phyloP scores from a whole-genome alignment of 73 alveolate species.

The Blepharisma stoltei region DNA sequence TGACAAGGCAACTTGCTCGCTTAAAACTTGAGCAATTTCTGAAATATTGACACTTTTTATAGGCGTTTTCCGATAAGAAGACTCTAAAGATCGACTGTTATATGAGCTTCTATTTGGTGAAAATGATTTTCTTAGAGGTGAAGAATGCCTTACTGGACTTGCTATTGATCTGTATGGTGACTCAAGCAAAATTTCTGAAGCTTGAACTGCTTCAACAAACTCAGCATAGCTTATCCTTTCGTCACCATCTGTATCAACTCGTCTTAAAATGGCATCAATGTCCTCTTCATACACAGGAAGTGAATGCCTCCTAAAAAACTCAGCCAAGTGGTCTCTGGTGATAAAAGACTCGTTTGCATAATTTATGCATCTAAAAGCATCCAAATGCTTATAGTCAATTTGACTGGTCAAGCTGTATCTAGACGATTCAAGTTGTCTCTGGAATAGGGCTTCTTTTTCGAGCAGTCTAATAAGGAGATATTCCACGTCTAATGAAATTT shows the following conservation, averaged over 20 bases:
- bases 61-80: background rate
- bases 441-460: conserved; percentile 36
- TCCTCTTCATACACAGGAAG: conserved; percentile 28
- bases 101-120: background rate
- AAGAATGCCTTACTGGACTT: background rate
- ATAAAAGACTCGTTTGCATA: conserved; percentile 23
- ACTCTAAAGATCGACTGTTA: background rate
- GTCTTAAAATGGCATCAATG: conserved; percentile 41
- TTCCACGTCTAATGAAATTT: conserved; percentile 38
- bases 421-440: conserved; percentile 29
- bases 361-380: conserved; percentile 42
- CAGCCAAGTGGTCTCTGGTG: conserved; percentile 29
- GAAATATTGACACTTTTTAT: no score
- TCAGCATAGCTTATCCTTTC: conserved; percentile 27
- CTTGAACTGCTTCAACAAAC: conserved; percentile 1
- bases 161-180: background rate
- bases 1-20: conserved; percentile 28
- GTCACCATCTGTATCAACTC: conserved; percentile 45
- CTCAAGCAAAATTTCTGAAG: background rate
- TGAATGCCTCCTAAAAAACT: conserved; percentile 35
- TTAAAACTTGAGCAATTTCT: conserved; percentile 37
- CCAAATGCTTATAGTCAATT: conserved; percentile 31
- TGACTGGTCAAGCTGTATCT: conserved; percentile 33
- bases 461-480: conserved; percentile 31
- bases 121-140: background rate